phyloP scores from a whole-genome alignment of 176 grass and related monocot species.

The Calamus simplicifolius region DNA sequence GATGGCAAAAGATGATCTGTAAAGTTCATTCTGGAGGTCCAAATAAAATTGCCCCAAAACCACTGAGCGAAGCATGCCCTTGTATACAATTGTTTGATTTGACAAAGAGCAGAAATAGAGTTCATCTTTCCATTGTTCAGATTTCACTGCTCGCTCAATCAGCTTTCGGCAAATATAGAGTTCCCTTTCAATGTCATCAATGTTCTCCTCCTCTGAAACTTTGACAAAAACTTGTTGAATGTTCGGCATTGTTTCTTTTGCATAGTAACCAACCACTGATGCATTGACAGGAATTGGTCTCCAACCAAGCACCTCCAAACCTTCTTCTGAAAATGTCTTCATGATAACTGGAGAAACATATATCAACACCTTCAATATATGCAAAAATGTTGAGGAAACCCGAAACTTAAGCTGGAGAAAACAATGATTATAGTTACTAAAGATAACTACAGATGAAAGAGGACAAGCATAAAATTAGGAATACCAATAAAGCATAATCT shows the following conservation, averaged over 20 bases:
- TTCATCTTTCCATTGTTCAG: slow-evolving; percentile 70
- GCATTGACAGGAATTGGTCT: slow-evolving; percentile 72
- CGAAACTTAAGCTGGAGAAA: no score
- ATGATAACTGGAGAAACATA: slow-evolving; percentile 57
- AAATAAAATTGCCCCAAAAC: slow-evolving; percentile 97
- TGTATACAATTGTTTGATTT: slow-evolving; percentile 85
- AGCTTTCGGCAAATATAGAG: slow-evolving; percentile 90
- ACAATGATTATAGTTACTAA: no score
- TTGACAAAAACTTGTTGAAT: slow-evolving; percentile 88
- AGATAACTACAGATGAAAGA: no score
- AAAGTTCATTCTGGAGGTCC: slow-evolving; percentile 79
- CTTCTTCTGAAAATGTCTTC: slow-evolving; percentile 80
- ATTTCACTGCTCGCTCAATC: slow-evolving; percentile 64
- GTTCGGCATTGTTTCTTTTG: slow-evolving; percentile 96
- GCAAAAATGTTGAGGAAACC: not conserved
- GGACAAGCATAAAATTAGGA: no score
- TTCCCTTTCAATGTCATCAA: slow-evolving; percentile 97
- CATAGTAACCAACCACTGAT: slow-evolving; percentile 76
- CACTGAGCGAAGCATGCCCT: slow-evolving; percentile 96
- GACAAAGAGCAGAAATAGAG: slow-evolving; percentile 96
- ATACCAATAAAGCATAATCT: no score
- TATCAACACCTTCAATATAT: slow-evolving; percentile 24
- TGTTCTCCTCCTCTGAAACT: slow-evolving; percentile 76
- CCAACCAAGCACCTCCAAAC: slow-evolving; percentile 93
- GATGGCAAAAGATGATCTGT: slow-evolving; percentile 88